Conservation (phyloP, 768 basidiomycete genomes). For the Kwoniella shandongensis region DNA sequence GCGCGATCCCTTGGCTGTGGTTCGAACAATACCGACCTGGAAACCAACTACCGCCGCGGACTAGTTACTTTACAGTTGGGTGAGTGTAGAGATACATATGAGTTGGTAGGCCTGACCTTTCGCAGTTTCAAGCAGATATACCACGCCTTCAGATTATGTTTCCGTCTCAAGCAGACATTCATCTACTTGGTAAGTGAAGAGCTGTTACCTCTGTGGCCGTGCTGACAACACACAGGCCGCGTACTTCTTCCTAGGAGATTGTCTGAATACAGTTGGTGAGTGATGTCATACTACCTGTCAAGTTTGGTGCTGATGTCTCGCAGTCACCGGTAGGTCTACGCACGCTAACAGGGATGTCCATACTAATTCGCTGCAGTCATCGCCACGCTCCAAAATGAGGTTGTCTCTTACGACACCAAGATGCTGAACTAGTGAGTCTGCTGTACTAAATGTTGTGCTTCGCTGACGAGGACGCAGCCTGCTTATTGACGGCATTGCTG, state of each 20-base stretch:
- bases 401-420: constrained; percentile 46
- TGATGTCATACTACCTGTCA: neutral
- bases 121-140: constrained; percentile 62
- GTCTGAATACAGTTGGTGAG: constrained; percentile 45
- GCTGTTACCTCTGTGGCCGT: too few relatives aligned
- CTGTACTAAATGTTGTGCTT: neutral
- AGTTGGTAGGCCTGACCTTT: neutral
- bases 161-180: constrained; percentile 63
- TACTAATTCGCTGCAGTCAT: constrained; percentile 23
- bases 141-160: constrained; percentile 69
- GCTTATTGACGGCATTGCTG: constrained; percentile 47
- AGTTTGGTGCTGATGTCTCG: neutral
- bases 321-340: constrained; percentile 27
- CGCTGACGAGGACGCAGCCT: constrained; percentile 27
- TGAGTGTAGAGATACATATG: constrained; percentile 55
- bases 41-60: constrained; percentile 71
- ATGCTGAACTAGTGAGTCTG: constrained; percentile 41
- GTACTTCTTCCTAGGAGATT: constrained; percentile 56
- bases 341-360: neutral
- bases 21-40: constrained; percentile 83
- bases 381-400: constrained; percentile 47
- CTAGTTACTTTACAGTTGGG: constrained; percentile 75
- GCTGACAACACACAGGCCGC: too few relatives aligned
- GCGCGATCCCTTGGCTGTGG: constrained; percentile 86
- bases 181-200: constrained; percentile 63